Evolutionary conservation across 495 filamentous ascomycete species (phyloP).

Genomic region (Staphylotrichum longicolle): DNA sequence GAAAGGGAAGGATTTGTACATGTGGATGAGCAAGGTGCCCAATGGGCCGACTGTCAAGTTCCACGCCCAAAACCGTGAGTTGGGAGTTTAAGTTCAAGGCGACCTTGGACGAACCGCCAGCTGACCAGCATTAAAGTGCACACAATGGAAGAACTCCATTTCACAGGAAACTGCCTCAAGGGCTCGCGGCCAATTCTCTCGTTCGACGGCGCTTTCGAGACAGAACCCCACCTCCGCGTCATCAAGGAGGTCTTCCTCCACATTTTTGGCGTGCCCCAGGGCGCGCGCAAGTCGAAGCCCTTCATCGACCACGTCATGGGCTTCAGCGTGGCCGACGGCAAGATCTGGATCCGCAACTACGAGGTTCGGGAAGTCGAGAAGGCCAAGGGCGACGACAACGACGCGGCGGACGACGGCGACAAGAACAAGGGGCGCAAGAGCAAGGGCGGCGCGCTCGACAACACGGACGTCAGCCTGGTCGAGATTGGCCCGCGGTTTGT

Average conservation of each 20-base stretch:
- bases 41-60: conserved; percentile 94
- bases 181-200: conserved; percentile 92
- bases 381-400: conserved; percentile 45
- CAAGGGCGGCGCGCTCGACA: conserved; percentile 42
- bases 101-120: neutral
- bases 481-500: conserved; percentile 97
- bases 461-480: conserved; percentile 76
- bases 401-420: conserved; percentile 29
- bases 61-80: conserved; percentile 64
- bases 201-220: conserved; percentile 84
- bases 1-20: conserved; percentile 91
- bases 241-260: conserved; percentile 87
- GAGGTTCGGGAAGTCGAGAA: conserved; percentile 83
- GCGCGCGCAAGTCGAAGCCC: conserved; percentile 83
- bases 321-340: conserved; percentile 89
- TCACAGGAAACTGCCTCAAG: conserved; percentile 94
- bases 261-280: conserved; percentile 90
- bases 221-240: conserved; percentile 64
- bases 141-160: conserved; percentile 94
- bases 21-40: conserved; percentile 90
- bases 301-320: conserved; percentile 94
- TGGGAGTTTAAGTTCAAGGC: too few species aligned
- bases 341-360: conserved; percentile 95
- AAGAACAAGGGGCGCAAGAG: conserved; percentile 31
- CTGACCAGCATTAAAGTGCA: conserved; percentile 56